phyloP scores from a whole-genome alignment of 129 eudicot genomes.

The Pittosporum tobira region DNA sequence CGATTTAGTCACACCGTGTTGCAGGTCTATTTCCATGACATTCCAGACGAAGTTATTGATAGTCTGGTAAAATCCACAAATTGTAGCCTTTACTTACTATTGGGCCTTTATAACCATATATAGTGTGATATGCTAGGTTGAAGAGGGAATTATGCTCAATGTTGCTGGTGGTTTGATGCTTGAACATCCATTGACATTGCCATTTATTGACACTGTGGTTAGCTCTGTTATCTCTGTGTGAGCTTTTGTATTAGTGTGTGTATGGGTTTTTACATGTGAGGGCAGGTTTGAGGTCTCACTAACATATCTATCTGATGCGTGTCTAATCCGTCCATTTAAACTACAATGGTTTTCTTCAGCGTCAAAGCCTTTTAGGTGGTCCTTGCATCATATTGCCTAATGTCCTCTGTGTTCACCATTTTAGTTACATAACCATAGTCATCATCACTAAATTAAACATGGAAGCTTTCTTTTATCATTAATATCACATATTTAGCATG shows the following conservation, averaged over 20 bases:
- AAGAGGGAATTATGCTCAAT: slow-evolving; percentile 61
- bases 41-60: slow-evolving; percentile 76
- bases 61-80: slow-evolving; percentile 48
- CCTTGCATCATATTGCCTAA: too few relatives aligned
- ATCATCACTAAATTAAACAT: too few relatives aligned
- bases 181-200: slow-evolving; percentile 82
- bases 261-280: not conserved
- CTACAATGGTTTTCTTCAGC: not conserved
- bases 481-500: too few relatives aligned
- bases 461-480: too few relatives aligned
- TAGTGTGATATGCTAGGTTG: slow-evolving; percentile 43
- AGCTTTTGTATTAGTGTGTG: not conserved
- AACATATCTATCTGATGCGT: not conserved
- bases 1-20: slow-evolving; percentile 8
- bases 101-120: slow-evolving; percentile 5
- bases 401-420: too few relatives aligned
- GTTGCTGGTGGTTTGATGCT: slow-evolving; percentile 96
- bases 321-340: not conserved
- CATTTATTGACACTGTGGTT: slow-evolving; percentile 85
- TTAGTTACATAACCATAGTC: too few relatives aligned
- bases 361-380: too few relatives aligned
- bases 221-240: slow-evolving; percentile 23
- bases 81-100: not conserved
- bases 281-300: too few relatives aligned
- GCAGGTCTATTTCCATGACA: slow-evolving; percentile 91